Base-by-base conservation (phyloP, 345 rosid genomes). In the Tarenaya hassleriana region DNA sequence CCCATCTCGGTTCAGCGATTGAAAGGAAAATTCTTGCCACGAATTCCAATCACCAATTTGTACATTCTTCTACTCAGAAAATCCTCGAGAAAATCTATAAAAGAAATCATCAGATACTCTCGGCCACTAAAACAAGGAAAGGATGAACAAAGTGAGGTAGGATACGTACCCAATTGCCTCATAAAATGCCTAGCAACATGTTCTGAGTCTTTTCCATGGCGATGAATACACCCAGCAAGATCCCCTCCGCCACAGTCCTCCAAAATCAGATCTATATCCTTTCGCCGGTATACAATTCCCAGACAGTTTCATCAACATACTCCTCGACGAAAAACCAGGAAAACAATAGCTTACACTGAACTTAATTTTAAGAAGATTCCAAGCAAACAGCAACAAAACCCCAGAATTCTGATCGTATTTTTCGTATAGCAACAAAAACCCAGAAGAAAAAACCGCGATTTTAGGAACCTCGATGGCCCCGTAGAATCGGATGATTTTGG, bases 161-260 rank as follows among this genome's bases (percentile, higher is more conserved):
- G 7, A 34, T 7, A 40, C 8, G 15, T 83, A 86, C 95, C 95
- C 67, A 86, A 55, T 72, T 81, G 88, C 60, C 71, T 81, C 88
- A 83, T 72, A 64, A 86, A 81, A 75, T 79, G 88, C 49, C 78
- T 83, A 13, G 95, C 86, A 54, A 79, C 78, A 58, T 61, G 62
- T 77, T 77, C 86, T 0, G 92, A 50, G 10, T 77, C 86, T 75
- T 66, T 78, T 1, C 95, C 83, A 66, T 74, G 78, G 34, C 72
- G 72, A 62, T 72, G 70, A 62, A 86, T 67, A 34, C 83, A 86
- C 7, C 58, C 78, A 16, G 86, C 79, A 55, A 86, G 88, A 71
- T 83, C 95, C 62, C 95, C 95, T 47, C 95, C 92, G 40, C 75
- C 82, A 50, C 95, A 86, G 51, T 75, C 83, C 71, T 86, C 95